These are phyloP conservation scores for Fusarium sp. DNA, from an alignment of 2,329 filamentous ascomycete species.

Conservation along the genomic window DNA sequence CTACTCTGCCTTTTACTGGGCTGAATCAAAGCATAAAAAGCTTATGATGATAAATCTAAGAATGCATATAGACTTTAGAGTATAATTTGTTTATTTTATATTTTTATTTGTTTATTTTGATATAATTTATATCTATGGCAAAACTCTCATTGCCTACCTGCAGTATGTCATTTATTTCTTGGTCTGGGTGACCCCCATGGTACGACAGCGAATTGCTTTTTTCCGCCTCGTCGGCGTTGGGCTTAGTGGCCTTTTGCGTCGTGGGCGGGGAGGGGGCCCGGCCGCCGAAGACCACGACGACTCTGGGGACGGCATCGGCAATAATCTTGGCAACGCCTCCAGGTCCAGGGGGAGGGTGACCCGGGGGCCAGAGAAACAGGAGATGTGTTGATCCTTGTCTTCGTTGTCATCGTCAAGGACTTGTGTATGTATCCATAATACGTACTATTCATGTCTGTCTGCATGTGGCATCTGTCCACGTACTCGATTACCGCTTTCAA, in stretches of 20 bases:
- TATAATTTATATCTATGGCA: no score
- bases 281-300: background rate
- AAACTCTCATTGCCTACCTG: no score
- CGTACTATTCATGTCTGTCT: background rate
- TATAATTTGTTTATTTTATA: no score
- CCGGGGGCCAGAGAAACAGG: background rate
- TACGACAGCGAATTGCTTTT: constrained; percentile 8
- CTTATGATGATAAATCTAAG: no score
- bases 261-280: background rate
- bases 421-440: background rate
- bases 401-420: background rate
- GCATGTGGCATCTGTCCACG: background rate
- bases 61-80: no score
- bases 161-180: no score
- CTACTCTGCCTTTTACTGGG: no score
- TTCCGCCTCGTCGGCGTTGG: constrained; percentile 1
- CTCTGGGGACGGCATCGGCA: background rate
- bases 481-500: background rate
- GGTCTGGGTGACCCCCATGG: background rate
- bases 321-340: background rate
- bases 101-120: no score
- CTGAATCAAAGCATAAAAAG: no score
- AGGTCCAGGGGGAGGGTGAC: background rate
- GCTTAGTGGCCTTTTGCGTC: background rate
- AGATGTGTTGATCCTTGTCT: background rate